Conservation (phyloP, 805 yeast species). For the Phaffomyces antillensis region DNA sequence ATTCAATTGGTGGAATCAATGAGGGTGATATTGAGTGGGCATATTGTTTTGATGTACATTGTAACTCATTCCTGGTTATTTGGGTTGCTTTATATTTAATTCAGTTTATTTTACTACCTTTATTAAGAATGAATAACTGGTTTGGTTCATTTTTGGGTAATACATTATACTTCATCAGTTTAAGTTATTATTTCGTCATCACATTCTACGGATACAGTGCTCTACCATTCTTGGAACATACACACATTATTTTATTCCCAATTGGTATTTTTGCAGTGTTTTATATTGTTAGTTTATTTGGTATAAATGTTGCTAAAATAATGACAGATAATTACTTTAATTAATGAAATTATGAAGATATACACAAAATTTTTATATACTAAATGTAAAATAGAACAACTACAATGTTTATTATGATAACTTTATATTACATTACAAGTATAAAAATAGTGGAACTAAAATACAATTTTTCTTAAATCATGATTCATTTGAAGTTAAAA, state of each 20-base stretch:
- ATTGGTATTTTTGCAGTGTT: constrained; percentile 50
- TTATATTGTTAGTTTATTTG: constrained; percentile 57
- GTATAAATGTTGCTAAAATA: constrained; percentile 65
- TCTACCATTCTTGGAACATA: constrained; percentile 57
- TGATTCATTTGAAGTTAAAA: constrained; percentile 4
- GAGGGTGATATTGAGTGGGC: constrained; percentile 74
- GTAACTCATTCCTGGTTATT: constrained; percentile 77
- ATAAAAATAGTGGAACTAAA: too few relatives aligned
- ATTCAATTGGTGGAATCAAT: constrained; percentile 23
- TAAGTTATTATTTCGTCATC: constrained; percentile 68
- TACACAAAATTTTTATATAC: not conserved
- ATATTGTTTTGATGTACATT: constrained; percentile 89
- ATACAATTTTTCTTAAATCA: not conserved
- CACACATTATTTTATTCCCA: constrained; percentile 57
- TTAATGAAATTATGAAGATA: not conserved
- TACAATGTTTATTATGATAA: too few relatives aligned
- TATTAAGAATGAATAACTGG: constrained; percentile 58
- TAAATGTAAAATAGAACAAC: too few relatives aligned
- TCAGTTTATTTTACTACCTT: constrained; percentile 70
- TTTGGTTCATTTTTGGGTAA: constrained; percentile 71
- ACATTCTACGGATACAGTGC: constrained; percentile 87
- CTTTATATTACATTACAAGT: not conserved
- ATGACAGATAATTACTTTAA: constrained; percentile 37
- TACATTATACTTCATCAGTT: constrained; percentile 64
- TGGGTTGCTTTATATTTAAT: constrained; percentile 71